Evolutionary conservation across 371 early-diverging fungal species (phyloP), one percentile per base, ranked within the genome.

Genomic region (Mortierella sp.): DNA sequence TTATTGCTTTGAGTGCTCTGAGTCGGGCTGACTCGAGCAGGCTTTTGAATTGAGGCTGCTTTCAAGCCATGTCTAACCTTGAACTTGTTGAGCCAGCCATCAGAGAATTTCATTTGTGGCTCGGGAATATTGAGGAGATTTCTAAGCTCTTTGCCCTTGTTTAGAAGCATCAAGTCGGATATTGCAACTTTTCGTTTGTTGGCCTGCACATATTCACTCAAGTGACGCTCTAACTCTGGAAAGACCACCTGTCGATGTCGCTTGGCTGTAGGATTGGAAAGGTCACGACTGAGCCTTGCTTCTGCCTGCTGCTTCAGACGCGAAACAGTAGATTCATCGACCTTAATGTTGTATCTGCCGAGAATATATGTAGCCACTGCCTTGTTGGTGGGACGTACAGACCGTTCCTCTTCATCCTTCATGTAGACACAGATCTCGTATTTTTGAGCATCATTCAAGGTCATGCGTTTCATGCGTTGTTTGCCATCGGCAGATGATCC

Each of bases 1-100:
- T 40, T 56, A 28, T 17, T 55, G 42, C 10, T 57, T 40, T 13
- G 17, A 32, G 0, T 23, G 64, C 47, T 47, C 47, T 47, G 47
- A 47, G 6, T 9, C 13, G 22, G 42, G 42, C 12, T 34, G 53
- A 15, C 5, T 9, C 57, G 29, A 10, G 17, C n/a, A 9, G 23
- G 15, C 35, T 53, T 51, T 17, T 54, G 23, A 43, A 47, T 26
- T 10, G 45, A 15, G 5, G 32, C 54, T 2, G 40, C 15, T 56
- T 61, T 72, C 23, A 83, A 40, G 2, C 76, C 76, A 66, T 81
- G 66, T 34, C 81, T 57, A 40, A 72, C 66, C 58, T 84, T 84
- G 67, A 84, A 84, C 62, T 76, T 84, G 62, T 61, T 61, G 37
- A 84, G 61, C 82, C 84, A 84, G 2, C 82, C 84, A 32, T 70